Evolutionary conservation across 495 filamentous ascomycete genomes (phyloP).

Genomic region (Staphylotrichum tortipilum): DNA sequence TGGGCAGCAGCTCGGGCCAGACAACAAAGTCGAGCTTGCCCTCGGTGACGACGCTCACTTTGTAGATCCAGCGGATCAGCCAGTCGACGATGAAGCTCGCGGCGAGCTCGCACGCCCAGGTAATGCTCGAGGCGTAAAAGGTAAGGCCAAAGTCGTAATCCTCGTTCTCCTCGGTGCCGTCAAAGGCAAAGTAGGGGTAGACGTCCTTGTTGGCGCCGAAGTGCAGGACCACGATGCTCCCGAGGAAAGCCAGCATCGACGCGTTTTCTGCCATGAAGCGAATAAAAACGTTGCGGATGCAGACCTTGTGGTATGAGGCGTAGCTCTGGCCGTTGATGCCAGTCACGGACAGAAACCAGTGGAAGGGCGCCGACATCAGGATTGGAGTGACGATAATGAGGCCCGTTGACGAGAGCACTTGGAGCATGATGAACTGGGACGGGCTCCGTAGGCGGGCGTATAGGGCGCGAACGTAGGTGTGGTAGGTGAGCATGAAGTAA

Average conservation of each 20-base stretch:
- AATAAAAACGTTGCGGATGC: conserved; percentile 53
- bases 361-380: conserved; percentile 49
- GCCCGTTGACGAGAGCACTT: conserved; percentile 46
- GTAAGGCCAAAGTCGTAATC: conserved; percentile 49
- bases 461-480: conserved; percentile 61
- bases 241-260: conserved; percentile 57
- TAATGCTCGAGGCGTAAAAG: conserved; percentile 50
- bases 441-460: conserved; percentile 55
- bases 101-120: conserved; percentile 53
- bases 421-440: conserved; percentile 50
- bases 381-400: conserved; percentile 52
- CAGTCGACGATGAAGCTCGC: conserved; percentile 49
- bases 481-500: conserved; percentile 58
- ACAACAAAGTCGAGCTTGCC: conserved; percentile 50
- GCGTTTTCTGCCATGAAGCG: conserved; percentile 53
- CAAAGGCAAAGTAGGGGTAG: conserved; percentile 52
- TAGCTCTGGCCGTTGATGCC: conserved; percentile 47
- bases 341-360: conserved; percentile 40
- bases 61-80: conserved; percentile 45
- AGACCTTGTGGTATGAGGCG: conserved; percentile 49
- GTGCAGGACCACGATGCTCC: conserved; percentile 51
- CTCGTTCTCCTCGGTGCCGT: conserved; percentile 31
- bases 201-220: conserved; percentile 54
- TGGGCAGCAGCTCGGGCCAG: conserved; percentile 55
- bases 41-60: conserved; percentile 49